Evolutionary conservation across 2,329 filamentous ascomycete genomes (phyloP), one percentile per base, ranked within the genome.

Genomic region (Pestalotiopsis sp.): DNA sequence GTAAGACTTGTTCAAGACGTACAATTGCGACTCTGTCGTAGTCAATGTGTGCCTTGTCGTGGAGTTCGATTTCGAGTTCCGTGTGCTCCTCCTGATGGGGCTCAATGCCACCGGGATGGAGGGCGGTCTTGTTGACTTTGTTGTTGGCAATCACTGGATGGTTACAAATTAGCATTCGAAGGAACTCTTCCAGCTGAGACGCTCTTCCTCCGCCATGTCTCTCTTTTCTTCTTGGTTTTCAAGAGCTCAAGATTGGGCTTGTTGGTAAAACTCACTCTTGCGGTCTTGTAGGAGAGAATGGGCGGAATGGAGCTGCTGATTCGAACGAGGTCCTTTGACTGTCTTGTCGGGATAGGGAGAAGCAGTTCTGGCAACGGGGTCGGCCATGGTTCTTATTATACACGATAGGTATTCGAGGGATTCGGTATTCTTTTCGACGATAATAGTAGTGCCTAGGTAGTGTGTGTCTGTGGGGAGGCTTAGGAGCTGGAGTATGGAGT

Each of bases 21-120:
- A 97, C 95, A 87, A 99, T 99, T 72, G 96, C 93, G 78, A 99
- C 96, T 80, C 94, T 93, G 84, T 98, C 93, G 82, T 98, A 99
- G 88, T 99, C 96, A 80, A 99, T 99, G 88, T 99, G 95, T 75
- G 96, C 96, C 80, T 92, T 94, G 84, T 98, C 94, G 83, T 98
- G 95, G 71, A 99, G 92, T 82, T 97, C 94, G 85, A 98, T 94
- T 85, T 99, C 87, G 73, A 99, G 91, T 82, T 98, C 96, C 60
- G 96, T 98, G 89, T 98, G 95, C 81, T 97, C 92, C 68, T 79
- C 77, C 25, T 72, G 70, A 79, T 91, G 87, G 73, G 95, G 93
- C 93, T 92, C 87, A 75, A 98, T 92, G 91, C 95, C 95, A 81
- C 90, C 86, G 72, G 95, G 95, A 89, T 97, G 94, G 76, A 97